These are phyloP conservation scores for Gleditsia sinensis DNA, from an alignment of 306 rosid genomes.

Conservation along the genomic window DNA sequence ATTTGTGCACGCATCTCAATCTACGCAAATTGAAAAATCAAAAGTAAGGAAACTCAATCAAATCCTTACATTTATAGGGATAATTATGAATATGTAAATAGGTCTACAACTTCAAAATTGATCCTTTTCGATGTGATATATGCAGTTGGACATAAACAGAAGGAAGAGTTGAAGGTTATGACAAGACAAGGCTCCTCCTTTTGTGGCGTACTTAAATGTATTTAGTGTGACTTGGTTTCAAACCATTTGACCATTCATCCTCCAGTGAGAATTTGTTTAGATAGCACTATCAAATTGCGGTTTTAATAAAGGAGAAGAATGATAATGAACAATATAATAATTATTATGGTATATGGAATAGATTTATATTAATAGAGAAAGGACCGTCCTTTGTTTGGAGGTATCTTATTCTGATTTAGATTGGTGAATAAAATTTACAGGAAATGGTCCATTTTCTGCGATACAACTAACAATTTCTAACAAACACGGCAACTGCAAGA, in stretches of 20 bases:
- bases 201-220: background rate
- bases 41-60: too few relatives aligned
- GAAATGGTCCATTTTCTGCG: background rate
- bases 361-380: background rate
- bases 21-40: too few relatives aligned
- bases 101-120: too few relatives aligned
- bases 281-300: constrained; percentile 8
- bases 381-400: constrained; percentile 25
- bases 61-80: too few relatives aligned
- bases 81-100: too few relatives aligned
- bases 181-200: background rate
- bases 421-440: constrained; percentile 16
- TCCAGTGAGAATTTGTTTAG: constrained; percentile 25
- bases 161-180: background rate
- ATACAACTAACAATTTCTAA: background rate
- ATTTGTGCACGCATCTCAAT: too few relatives aligned
- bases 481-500: constrained; percentile 30
- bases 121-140: too few relatives aligned
- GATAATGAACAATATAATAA: constrained; percentile 1
- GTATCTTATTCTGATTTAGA: constrained; percentile 30
- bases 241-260: constrained; percentile 31
- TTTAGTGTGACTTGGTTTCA: constrained; percentile 15
- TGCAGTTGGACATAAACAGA: too few relatives aligned
- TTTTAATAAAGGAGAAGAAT: background rate
- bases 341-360: background rate